Base-by-base conservation (phyloP, 805 yeast genomes). In the Zygosaccharomyces rouxii region DNA sequence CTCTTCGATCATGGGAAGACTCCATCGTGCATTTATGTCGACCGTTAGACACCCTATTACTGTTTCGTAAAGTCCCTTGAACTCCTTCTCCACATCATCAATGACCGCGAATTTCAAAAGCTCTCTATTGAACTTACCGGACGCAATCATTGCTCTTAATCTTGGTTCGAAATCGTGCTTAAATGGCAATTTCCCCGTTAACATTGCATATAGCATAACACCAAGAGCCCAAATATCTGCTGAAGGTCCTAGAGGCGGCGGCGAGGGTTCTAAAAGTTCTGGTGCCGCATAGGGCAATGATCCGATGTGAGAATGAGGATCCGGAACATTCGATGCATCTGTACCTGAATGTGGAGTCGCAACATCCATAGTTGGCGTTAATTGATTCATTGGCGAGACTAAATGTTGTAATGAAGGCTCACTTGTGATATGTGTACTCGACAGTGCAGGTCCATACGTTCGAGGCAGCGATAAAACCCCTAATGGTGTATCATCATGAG, bases 151-250 rank as follows among this genome's bases (percentile, higher is more conserved):
- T 10, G 86, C 79, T 35, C 88, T 75, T 52, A 90, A 71, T 53
- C 89, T 71, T 9, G 96, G 95, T 57, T 86, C 89, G 63, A 82
- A 86, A n/a, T 78, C 78, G 62, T 89, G 96, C 51, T 80, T 81
- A 69, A 90, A 90, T 0, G 97, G 97, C 44, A 90, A 66, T 53
- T 75, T 78, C 0, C 95, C 90, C 21, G 80, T 76, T 25, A 83
- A 67, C 79, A 89, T 77, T 1, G 95, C 81, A 64, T 79, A 89
- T 3, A 84, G 57, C 53, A 86, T 69, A 0, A 89, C 86, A 3
- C 97, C 98, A 39, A 86, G 74, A 0, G 97, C 95, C 97, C 97
- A 90, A 4, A 87, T 76, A 67, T 90, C 98, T 1, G 90, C 83
- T 35, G 79, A 70, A 2, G 86, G 83, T 2, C 84, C 84, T 60